Percentiles rank a stretch among this genome's conserved stretches.
Evolutionary conservation across 768 basidiomycete genomes (phyloP).

Genomic region (Tricholoma sp.): DNA sequence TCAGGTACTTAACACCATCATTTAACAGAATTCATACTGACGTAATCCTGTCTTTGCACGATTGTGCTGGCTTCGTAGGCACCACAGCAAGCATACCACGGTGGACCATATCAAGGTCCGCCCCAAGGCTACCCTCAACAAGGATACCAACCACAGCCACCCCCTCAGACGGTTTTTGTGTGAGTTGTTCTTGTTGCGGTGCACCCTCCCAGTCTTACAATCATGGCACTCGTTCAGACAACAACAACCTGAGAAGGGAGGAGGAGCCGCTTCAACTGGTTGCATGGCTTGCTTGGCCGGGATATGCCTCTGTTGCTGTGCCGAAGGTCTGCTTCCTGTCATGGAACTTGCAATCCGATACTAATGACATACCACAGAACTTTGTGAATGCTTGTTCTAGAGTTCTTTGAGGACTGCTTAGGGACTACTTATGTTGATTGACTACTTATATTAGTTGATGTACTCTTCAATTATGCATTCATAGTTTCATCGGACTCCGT

Average conservation of each 20-base stretch:
- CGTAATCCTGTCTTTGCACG: not conserved
- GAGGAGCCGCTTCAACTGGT: conserved; percentile 31
- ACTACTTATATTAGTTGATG: not conserved
- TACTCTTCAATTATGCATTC: not conserved
- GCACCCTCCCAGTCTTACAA: not conserved
- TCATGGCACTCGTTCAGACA: conserved; percentile 24
- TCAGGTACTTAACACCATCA: conserved; percentile 26
- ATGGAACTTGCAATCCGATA: not conserved
- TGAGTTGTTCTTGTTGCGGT: conserved; percentile 30
- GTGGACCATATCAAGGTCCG: conserved; percentile 34
- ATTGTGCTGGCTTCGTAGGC: conserved; percentile 34
- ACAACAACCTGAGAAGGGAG: conserved; percentile 48
- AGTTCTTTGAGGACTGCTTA: not conserved
- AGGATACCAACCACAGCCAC: conserved; percentile 47
- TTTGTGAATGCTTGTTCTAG: conserved; percentile 72
- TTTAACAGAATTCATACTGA: no score
- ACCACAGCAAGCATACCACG: conserved; percentile 65
- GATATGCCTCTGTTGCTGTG: conserved; percentile 62
- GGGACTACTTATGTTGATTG: no score
- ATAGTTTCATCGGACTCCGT: conserved; percentile 5
- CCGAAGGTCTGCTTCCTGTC: conserved; percentile 49
- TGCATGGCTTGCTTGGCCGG: conserved; percentile 66
- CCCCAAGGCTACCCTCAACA: conserved; percentile 42
- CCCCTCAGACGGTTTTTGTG: conserved; percentile 82
- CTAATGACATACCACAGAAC: conserved; percentile 37